These are phyloP conservation scores for Colletotrichum sojae DNA, from an alignment of 2,329 filamentous ascomycete species.

Conservation along the genomic window DNA sequence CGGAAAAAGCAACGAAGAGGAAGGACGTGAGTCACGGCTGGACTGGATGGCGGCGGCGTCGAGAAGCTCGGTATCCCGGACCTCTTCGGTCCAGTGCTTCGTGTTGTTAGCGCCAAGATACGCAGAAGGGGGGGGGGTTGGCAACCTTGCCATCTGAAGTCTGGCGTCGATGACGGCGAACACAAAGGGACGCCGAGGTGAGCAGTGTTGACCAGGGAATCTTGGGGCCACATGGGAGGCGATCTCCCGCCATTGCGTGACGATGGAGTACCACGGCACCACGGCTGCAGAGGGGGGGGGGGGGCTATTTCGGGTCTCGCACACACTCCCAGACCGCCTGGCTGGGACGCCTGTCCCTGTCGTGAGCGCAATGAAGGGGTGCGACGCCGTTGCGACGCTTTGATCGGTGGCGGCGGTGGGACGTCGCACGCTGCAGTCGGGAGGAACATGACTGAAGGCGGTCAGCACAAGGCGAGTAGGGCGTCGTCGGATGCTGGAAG, in stretches of 20 bases:
- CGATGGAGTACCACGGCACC: conserved; percentile 21
- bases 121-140: conserved; percentile 10
- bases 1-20: conserved; percentile 7
- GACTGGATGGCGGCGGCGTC: conserved; percentile 28
- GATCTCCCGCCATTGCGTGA: conserved; percentile 39
- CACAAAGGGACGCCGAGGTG: conserved; percentile 2
- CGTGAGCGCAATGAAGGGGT: conserved; percentile 29
- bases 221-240: conserved; percentile 25
- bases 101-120: conserved; percentile 8
- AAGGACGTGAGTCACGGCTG: conserved; percentile 16
- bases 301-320: conserved; percentile 15
- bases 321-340: conserved; percentile 33
- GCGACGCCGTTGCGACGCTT: conserved; percentile 34
- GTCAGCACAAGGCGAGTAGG: neutral
- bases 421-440: conserved; percentile 27
- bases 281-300: neutral
- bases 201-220: conserved; percentile 36
- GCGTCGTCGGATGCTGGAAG: neutral
- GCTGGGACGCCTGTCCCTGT: conserved; percentile 38
- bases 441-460: neutral
- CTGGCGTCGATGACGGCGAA: conserved; percentile 15
- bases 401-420: conserved; percentile 30
- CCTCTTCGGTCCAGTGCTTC: conserved; percentile 12
- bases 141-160: conserved; percentile 33
- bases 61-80: conserved; percentile 27